Percentiles rank a stretch among this genome's conserved stretches.
Conservation (phyloP, 129 eudicot species). For the Calendula officinalis region DNA sequence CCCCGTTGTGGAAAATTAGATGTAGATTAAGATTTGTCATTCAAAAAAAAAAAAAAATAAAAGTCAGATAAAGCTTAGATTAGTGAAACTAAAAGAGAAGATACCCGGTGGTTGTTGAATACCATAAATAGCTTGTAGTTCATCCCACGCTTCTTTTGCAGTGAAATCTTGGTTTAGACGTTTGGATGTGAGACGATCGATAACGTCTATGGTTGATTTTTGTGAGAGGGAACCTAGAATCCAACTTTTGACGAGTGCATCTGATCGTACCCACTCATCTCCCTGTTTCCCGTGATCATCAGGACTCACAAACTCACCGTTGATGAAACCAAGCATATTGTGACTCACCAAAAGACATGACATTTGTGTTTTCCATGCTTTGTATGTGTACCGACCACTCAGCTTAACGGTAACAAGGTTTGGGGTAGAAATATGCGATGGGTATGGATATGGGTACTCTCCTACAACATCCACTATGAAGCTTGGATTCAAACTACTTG, state of each 20-base stretch:
- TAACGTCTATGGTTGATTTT: background rate
- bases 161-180: constrained; percentile 4
- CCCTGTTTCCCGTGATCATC: background rate
- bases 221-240: constrained; percentile 23
- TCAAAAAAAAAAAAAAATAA: too few species aligned
- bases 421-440: constrained; percentile 7
- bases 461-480: too few species aligned
- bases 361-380: constrained; percentile 14
- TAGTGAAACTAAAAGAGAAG: background rate
- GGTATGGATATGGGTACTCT: constrained; percentile 10
- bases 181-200: background rate
- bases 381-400: background rate
- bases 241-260: constrained; percentile 24
- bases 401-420: constrained; percentile 22
- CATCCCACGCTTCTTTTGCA: constrained; percentile 31
- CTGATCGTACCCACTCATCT: constrained; percentile 21
- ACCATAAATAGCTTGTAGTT: constrained; percentile 1
- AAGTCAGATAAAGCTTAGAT: too few species aligned
- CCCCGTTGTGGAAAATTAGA: too few species aligned
- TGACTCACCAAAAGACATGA: constrained; percentile 6
- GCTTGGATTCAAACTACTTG: too few species aligned
- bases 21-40: too few species aligned
- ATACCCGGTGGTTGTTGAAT: background rate
- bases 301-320: background rate
- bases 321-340: constrained; percentile 17